Percentiles rank a stretch among this genome's conserved stretches.
Conservation (phyloP, 495 filamentous ascomycete genomes). For the Cryomyces minteri region DNA sequence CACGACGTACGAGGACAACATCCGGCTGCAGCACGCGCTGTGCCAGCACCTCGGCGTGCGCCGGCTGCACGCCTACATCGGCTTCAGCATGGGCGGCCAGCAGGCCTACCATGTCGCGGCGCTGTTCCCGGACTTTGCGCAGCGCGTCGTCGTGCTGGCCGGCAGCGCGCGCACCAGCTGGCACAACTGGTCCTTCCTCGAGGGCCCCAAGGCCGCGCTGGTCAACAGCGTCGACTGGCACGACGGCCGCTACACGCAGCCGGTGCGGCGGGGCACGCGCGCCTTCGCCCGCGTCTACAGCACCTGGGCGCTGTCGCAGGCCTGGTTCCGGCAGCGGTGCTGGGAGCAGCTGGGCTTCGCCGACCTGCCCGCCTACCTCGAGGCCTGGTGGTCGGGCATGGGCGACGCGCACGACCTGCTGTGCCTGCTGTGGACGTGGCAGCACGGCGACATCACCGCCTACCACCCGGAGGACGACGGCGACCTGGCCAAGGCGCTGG, state of each 20-base stretch:
- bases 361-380: constrained; percentile 21
- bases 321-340: constrained; percentile 24
- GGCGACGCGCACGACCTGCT: constrained; percentile 27
- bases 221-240: constrained; percentile 23
- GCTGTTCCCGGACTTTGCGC: constrained; percentile 23
- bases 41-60: constrained; percentile 9
- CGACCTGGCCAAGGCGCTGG: constrained; percentile 22
- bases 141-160: constrained; percentile 21
- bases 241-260: constrained; percentile 17
- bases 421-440: constrained; percentile 25
- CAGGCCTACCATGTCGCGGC: constrained; percentile 28
- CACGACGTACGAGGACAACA: constrained; percentile 14
- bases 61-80: constrained; percentile 16
- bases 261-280: constrained; percentile 15
- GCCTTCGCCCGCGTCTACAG: constrained; percentile 27
- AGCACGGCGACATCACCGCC: constrained; percentile 22
- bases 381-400: constrained; percentile 12
- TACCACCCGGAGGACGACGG: constrained; percentile 16
- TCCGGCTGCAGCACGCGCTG: constrained; percentile 12
- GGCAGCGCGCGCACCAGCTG: constrained; percentile 23
- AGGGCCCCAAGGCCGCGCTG: constrained; percentile 27
- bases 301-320: constrained; percentile 23
- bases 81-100: constrained; percentile 32
- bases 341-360: constrained; percentile 21
- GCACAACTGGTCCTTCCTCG: constrained; percentile 30